A percentile compares a stretch with the other conserved stretches of the same genome.
Evolutionary conservation across 1,284 basidiomycete species (phyloP).

Genomic region (Vanrija humicola): DNA sequence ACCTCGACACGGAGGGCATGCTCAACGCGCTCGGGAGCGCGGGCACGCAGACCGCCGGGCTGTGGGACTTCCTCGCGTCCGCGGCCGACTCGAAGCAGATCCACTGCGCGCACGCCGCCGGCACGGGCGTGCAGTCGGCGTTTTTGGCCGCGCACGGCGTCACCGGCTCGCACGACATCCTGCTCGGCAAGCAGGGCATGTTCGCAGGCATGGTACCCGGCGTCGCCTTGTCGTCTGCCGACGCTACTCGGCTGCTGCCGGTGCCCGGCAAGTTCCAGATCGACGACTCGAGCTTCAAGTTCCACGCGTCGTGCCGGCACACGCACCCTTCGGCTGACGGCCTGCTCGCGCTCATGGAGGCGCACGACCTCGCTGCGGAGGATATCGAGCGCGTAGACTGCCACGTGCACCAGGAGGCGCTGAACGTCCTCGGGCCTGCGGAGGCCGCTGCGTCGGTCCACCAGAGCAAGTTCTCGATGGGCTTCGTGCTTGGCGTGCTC

Average conservation of each 20-base stretch:
- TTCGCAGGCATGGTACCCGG: conserved; percentile 4
- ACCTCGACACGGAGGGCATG: conserved; percentile 1
- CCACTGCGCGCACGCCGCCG: conserved; percentile 6
- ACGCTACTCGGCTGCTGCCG: not conserved
- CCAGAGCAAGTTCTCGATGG: conserved; percentile 8
- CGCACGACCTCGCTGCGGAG: not conserved
- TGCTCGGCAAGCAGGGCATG: conserved; percentile 5
- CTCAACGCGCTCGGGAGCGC: conserved; percentile 1
- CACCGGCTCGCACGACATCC: conserved; percentile 2
- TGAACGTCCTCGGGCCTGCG: conserved; percentile 5
- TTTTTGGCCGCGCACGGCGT: conserved; percentile 6
- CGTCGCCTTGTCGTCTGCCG: not conserved
- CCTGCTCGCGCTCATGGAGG: not conserved
- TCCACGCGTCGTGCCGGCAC: conserved; percentile 9
- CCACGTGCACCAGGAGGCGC: conserved; percentile 7
- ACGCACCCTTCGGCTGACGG: conserved; percentile 8
- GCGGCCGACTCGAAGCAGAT: conserved; percentile 6
- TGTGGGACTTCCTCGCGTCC: conserved; percentile 7
- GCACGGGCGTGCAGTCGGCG: conserved; percentile 2
- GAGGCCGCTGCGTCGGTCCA: not conserved
- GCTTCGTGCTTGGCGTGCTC: conserved; percentile 3
- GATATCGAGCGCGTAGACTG: conserved; percentile 4
- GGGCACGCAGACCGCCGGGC: conserved; percentile 2
- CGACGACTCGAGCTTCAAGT: conserved; percentile 7
- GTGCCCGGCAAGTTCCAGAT: conserved; percentile 2